Base-by-base conservation (phyloP, 1,284 basidiomycete species). In the Grifola frondosa region DNA sequence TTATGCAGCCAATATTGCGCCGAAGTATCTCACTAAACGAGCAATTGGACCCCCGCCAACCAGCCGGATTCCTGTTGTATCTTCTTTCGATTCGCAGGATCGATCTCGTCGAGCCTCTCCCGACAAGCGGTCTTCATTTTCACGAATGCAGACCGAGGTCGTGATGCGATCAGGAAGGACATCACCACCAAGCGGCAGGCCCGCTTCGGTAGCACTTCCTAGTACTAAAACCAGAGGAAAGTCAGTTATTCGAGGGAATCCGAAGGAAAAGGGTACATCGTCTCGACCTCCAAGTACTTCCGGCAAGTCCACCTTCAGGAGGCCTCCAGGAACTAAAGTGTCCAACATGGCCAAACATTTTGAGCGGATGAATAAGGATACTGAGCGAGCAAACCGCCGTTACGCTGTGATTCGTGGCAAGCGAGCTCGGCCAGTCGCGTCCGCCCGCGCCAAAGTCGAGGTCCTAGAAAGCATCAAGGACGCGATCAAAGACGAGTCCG, bases 391-490 rank as follows among this genome's bases (percentile, higher is more conserved):
- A 4, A 86, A 74, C 54, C 76, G 78, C 34, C 78, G 84, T 20
- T 89, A 89, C 58, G 77, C 80, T 30, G 81, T 91, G 40, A 88
- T 94, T 55, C 80, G 92, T n/a, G 87, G 88, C 12, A 87, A 84
- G 51, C 81, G 91, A 31, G 91, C 93, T n/a, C 83, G 96, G 28
- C 96, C 97, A 2, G 92, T 99, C 7, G 89, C 88, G 6, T 86
- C 87, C 24, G 89, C 94, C 4, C 81, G 87, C 41, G 93, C 93
- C 6, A 93, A 86, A 48, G 91, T 98, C 1, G 86, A 95, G 60
- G 82, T 98, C 28, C 81, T 97, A 34, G 86, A 91, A 52, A 97
- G 91, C 57, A 81, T 97, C 50, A 86, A 91, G 58, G 94, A 97
- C 58, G 95, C 91, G 0, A 91, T 97, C 57, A 80, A 81, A 46